Base-by-base conservation (phyloP, 345 rosid species). In the Reutealis trisperma region DNA sequence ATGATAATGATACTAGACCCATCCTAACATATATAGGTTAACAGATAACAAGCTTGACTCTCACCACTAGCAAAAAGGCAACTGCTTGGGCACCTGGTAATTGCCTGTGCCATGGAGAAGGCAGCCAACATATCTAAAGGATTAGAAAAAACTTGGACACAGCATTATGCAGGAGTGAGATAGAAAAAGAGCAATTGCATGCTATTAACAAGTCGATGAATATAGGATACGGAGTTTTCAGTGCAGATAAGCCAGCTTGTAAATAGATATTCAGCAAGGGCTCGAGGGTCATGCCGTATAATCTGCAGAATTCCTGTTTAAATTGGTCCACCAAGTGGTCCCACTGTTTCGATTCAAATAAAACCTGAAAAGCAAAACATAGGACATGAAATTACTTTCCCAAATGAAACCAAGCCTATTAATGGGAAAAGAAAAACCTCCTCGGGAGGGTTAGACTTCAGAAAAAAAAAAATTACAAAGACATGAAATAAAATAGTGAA, bases 261-360 rank as follows among this genome's bases (percentile, higher is more conserved):
- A 96, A 84, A 82, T 88, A 96, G 67, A 96, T 96, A 85, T 90
- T 93, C 81, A 96, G 82, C 81, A 96, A 80, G 22, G 99, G 97
- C 85, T 93, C 98, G 67, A 87, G 76, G 22, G 99, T 89, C 98
- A 96, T 96, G 89, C 99, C 99, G 84, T 93, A 92, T 74, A 96
- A 79, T 88, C 82, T 89, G 90, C 90, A 93, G 87, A 96, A 92
- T 83, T 96, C 99, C 82, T 89, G 94, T 84, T 90, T 92, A 80
- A 96, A 96, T 78, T 89, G 96, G 63, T 91, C 85, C 79, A 91
- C 98, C 85, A 96, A 84, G 86, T 83, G 81, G 83, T 93, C 98
- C 99, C 99, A 96, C 79, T 93, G 98, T 86, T 85, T 88, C 16
- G 88, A 83, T 84, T 96, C 97, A 82, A 96, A 96, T 76, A 96